Conservation (phyloP, 2,329 filamentous ascomycete species). For the Hypoxylon sp. region DNA sequence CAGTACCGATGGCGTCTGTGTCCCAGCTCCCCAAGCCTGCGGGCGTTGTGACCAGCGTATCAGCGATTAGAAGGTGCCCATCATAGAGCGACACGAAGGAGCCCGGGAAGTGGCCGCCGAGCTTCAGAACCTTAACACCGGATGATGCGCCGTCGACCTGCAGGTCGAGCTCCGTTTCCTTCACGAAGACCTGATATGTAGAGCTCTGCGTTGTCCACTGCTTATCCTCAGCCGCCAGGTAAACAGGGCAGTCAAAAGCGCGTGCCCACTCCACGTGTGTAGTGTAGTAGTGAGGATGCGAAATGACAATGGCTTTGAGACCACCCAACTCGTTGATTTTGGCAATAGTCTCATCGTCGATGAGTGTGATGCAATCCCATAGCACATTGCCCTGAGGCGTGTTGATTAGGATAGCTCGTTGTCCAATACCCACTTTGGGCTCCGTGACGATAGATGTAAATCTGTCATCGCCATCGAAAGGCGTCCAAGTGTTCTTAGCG, state of each 20-base stretch:
- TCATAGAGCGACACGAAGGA: conserved; percentile 76
- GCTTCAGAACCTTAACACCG: conserved; percentile 74
- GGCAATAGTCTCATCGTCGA: conserved; percentile 75
- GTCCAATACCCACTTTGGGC: conserved; percentile 79
- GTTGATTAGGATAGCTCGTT: conserved; percentile 78
- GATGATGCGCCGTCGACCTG: conserved; percentile 52
- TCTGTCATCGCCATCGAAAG: conserved; percentile 61
- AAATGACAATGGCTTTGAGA: conserved; percentile 79
- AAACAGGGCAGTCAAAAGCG: conserved; percentile 78
- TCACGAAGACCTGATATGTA: conserved; percentile 64
- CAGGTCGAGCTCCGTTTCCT: conserved; percentile 60
- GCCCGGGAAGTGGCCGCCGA: conserved; percentile 85
- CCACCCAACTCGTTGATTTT: conserved; percentile 74
- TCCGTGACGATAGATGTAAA: conserved; percentile 65
- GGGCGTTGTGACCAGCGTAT: conserved; percentile 81
- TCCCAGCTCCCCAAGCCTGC: conserved; percentile 66
- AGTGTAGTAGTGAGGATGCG: conserved; percentile 86
- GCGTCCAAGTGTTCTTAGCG: conserved; percentile 69
- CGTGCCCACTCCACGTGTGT: conserved; percentile 81
- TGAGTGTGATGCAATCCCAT: conserved; percentile 82
- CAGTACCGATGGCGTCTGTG: conserved; percentile 58
- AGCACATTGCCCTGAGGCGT: conserved; percentile 79
- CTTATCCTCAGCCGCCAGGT: conserved; percentile 74
- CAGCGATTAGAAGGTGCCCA: conserved; percentile 77
- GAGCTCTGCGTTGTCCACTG: conserved; percentile 71